Base-by-base conservation (phyloP, 257 asterid species). In the Solanum ossicruentum region DNA sequence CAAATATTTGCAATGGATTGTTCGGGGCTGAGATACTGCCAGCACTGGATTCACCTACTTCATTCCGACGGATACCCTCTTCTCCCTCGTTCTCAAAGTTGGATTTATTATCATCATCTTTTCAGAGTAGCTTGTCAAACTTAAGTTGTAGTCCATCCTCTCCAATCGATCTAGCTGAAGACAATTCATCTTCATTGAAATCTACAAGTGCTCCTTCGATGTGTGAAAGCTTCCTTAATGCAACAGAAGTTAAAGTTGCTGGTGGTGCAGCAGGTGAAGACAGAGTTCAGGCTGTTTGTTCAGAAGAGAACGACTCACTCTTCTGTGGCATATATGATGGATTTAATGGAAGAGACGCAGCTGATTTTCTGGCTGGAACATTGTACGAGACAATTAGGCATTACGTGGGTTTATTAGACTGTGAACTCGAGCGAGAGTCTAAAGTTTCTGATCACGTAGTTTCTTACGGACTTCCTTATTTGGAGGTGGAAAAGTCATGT, bases 231-330 rank as follows among this genome's bases (percentile, higher is more conserved):
- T 93, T 93, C 88, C 91, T 96, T 82, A 95, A 88, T 57, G 85
- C 93, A 2, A 85, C 88, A 85, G 98, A 95, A 57, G 87, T 96
- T 66, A 97, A 96, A 87, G 90, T 95, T 54, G 99, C 99, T 9
- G 99, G 98, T 52, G 99, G 99, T 36, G 97, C 99, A 21, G 99
- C 98, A 21, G 99, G 98, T 9, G 98, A 96, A 89, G 99, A 96
- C 86, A 90, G 99, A 85, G 98, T 96, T 52, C 99, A 96, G 87
- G 98, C 99, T 3, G 98, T 96, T 84, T 94, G 97, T 86, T 96
- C 99, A 6, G 98, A 96, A 85, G 98, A 96, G 85, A 94, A 95
- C 2, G 96, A 95, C 36, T 96, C 98, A 92, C 92, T 96, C 56
- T 95, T 96, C 83, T 95, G 99, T 84, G 97, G 88, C 28, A 92